Base-by-base conservation (phyloP, 352 stramenopile species). In the Elongisporangium senticosum region DNA sequence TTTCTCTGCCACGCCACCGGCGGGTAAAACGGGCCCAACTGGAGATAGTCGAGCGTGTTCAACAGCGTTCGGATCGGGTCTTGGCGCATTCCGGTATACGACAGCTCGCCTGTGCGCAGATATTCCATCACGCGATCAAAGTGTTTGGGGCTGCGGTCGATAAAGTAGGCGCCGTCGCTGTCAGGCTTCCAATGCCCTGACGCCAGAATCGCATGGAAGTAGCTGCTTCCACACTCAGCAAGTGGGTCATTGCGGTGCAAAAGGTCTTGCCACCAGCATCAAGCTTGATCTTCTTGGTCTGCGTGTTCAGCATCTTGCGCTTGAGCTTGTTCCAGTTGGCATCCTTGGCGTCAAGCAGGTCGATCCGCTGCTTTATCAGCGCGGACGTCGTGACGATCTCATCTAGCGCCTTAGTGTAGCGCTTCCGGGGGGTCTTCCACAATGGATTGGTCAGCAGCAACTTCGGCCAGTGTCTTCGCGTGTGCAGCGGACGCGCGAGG, bases 141-240 rank as follows among this genome's bases (percentile, higher is more conserved):
- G 2, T 53, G 19, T 11, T 53, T 53, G 7, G 49, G 49, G 13
- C 13, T 22, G 3, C 19, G 49, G 3, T 53, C 49, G 10, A 53
- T 21, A 22, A 53, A 53, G 14, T 53, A 53, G 1, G 22, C 15
- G 14, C 33, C 33, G 11, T 43, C 33, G 4, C 33, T 43, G 11
- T 43, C 33, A 1, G 33, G 33, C 33, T 43, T 43, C 33, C 33
- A 65, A 4, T 52, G 28, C 4, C 23, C 56, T 15, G 40, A 50
- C 5, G 60, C 58, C 10, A 65, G 50, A 53, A 65, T 65, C 23
- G 60, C 60, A n/a, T 65, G 60, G 40, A 65, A 65, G 14, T 65
- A 65, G 23, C 49, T 65, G 23, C 60, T 52, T 61, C 54, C 23
- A 56, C 55, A 2, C 50, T 59, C 11, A 65, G 49, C 28, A 62